Percentiles rank a stretch among this genome's conserved stretches.
Conservation (phyloP, 1,139 yeast genomes). For the Candida mesenterica region DNA sequence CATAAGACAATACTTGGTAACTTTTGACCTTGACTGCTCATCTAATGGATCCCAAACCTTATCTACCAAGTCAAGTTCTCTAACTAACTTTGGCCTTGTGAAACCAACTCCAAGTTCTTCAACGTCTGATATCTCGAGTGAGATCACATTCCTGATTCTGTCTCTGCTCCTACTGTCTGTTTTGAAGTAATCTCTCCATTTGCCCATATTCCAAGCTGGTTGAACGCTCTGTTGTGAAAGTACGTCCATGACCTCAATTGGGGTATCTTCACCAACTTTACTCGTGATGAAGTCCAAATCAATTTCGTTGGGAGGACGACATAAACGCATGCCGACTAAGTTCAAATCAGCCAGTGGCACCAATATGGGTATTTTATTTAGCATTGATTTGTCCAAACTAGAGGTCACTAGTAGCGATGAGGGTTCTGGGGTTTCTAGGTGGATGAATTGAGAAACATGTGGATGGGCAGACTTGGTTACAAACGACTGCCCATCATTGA, state of each 20-base stretch:
- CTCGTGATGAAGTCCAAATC: constrained; percentile 59
- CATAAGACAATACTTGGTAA: constrained; percentile 84
- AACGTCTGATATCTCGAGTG: constrained; percentile 67
- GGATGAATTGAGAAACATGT: constrained; percentile 46
- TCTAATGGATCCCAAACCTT: constrained; percentile 51
- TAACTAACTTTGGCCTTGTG: constrained; percentile 63
- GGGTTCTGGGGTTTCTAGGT: constrained; percentile 6
- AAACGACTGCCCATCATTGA: constrained; percentile 69
- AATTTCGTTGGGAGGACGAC: constrained; percentile 33
- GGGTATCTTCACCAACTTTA: constrained; percentile 59
- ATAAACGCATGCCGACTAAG: constrained; percentile 38
- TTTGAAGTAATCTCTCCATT: constrained; percentile 75
- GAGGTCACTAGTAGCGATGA: constrained; percentile 1
- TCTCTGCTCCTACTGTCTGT: constrained; percentile 48
- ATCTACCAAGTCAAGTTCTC: constrained; percentile 68
- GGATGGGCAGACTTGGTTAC: constrained; percentile 61
- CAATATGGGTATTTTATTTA: constrained; percentile 25
- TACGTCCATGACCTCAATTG: constrained; percentile 88
- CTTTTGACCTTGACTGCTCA: constrained; percentile 54
- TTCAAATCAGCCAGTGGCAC: constrained; percentile 30
- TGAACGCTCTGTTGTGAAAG: constrained; percentile 66
- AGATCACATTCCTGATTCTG: constrained; percentile 74
- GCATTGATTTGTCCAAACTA: constrained; percentile 22
- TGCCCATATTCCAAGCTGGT: constrained; percentile 67
- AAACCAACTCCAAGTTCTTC: constrained; percentile 52